Evolutionary conservation across 1,139 yeast species (phyloP), one percentile per base, ranked within the genome.

Genomic region (Yamadazyma conglobata): DNA sequence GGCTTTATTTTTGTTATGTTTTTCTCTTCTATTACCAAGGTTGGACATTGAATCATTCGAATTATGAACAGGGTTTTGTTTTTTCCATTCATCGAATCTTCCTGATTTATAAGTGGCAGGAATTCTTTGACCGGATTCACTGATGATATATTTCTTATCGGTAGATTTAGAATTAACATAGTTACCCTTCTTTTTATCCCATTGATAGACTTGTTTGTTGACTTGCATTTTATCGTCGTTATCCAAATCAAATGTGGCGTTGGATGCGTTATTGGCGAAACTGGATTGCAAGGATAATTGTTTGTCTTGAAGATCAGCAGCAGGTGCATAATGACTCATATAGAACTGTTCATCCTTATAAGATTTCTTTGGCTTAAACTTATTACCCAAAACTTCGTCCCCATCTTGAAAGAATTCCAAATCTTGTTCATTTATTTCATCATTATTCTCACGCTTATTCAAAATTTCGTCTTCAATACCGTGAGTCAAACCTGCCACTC

Each of bases 151-250:
- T 60, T 86, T 89, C 55, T 81, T 77, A 50, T 85, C 91, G 15
- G 83, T 74, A 36, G 93, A 85, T 47, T 77, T 79, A 12, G 86
- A 70, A 52, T 88, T 87, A 52, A 89, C 73, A 56, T 86, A 91
- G 46, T 88, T 88, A 47, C 95, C 94, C 58, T 86, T 83, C 73
- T 88, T 88, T 58, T 77, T 84, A 62, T 91, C 97, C 98, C 98
- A 93, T 54, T 77, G 73, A 74, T 81, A 81, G 27, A 83, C 78
- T 43, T 85, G 91, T 38, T 73, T 74, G 44, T 79, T 79, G 16
- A 61, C 71, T 50, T 71, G 79, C 27, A 70, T 62, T 44, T 76
- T 77, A 47, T 86, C 98, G 48, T 91, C 97, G 34, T 73, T 78
- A 34, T 73, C 80, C 44, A 93, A 65, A 54, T 89, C 96, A 56